Evolutionary conservation across 2,329 filamentous ascomycete species (phyloP).

Genomic region (Nothophaeocryptopus gaeumannii): DNA sequence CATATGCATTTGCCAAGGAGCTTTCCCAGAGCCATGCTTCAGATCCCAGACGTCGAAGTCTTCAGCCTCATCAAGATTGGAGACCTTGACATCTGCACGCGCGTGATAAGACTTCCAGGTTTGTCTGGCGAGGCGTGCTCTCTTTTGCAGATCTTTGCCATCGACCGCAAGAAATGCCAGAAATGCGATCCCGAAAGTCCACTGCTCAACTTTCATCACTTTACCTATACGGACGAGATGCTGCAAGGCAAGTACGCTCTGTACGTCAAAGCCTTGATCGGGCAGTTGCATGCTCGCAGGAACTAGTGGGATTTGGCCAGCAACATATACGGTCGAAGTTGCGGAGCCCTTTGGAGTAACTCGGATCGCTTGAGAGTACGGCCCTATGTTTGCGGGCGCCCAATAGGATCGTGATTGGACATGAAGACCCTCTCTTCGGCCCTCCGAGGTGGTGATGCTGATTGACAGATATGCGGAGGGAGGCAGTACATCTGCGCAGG

Average conservation of each 20-base stretch:
- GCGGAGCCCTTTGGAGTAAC: conserved; percentile 38
- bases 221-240: conserved; percentile 82
- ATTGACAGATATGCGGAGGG: conserved; percentile 59
- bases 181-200: conserved; percentile 74
- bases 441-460: conserved; percentile 43
- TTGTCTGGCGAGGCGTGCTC: conserved; percentile 22
- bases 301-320: conserved; percentile 86
- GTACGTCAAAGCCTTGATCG: conserved; percentile 38
- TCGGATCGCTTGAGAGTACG: conserved; percentile 85
- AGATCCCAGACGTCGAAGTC: conserved; percentile 65
- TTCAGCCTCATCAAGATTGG: conserved; percentile 43
- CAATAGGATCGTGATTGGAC: conserved; percentile 94
- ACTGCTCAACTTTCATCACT: conserved; percentile 69
- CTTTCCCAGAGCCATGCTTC: conserved; percentile 47
- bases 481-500: conserved; percentile 68
- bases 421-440: conserved; percentile 60
- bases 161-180: conserved; percentile 48
- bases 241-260: conserved; percentile 74
- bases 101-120: conserved; percentile 44
- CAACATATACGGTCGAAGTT: conserved; percentile 59
- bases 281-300: conserved; percentile 71
- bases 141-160: conserved; percentile 30
- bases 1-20: conserved; percentile 33
- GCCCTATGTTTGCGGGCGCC: conserved; percentile 96
- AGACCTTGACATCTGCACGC: conserved; percentile 21